These are phyloP conservation scores for Candida dendrica DNA, from an alignment of 805 yeast species.

Conservation along the genomic window DNA sequence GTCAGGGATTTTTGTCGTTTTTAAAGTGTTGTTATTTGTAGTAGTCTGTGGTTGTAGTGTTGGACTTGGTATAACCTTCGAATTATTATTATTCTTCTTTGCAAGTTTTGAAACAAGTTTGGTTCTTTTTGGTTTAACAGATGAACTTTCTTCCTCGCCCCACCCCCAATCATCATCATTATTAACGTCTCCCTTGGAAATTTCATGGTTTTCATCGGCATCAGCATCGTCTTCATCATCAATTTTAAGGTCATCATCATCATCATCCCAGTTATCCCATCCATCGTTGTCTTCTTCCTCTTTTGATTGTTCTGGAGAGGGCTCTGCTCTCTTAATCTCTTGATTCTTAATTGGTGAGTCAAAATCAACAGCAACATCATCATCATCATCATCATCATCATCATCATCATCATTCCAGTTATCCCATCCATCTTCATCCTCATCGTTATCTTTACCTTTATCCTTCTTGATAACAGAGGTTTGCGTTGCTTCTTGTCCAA, in stretches of 20 bases:
- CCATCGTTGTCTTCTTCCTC: slow-evolving; percentile 13
- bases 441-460: too few species aligned
- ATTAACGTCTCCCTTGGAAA: too few species aligned
- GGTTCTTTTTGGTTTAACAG: slow-evolving; percentile 3
- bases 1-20: slow-evolving; percentile 10
- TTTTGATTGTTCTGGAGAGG: not conserved
- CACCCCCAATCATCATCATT: not conserved
- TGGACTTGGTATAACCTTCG: too few species aligned
- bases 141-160: not conserved
- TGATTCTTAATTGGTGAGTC: not conserved
- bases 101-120: slow-evolving; percentile 15
- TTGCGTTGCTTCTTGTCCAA: not conserved
- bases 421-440: slow-evolving; percentile 14
- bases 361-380: slow-evolving; percentile 1
- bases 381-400: slow-evolving; percentile 7
- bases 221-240: not conserved
- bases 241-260: not conserved
- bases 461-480: too few species aligned
- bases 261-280: not conserved
- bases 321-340: not conserved
- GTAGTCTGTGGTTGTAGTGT: too few species aligned
- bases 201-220: not conserved
- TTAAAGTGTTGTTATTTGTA: not conserved
- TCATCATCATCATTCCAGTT: slow-evolving; percentile 5
- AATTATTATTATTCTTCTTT: not conserved